Base-by-base conservation (phyloP, 768 basidiomycete genomes). In the Lactarius pseudohatsudake region DNA sequence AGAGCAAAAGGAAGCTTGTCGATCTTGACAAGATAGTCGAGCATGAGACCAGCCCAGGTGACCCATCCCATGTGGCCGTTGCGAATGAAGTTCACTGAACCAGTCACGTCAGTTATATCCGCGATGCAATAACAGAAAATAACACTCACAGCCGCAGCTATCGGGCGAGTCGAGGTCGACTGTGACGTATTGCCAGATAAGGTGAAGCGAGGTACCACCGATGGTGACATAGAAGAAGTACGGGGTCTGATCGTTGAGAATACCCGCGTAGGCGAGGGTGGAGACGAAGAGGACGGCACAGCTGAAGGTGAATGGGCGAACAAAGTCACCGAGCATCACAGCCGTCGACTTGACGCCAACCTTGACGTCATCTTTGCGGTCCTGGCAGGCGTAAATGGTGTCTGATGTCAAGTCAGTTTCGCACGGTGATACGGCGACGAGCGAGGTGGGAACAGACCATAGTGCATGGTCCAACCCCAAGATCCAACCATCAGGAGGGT, bases 351-450 rank as follows among this genome's bases (percentile, higher is more conserved):
- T 85, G 28, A 91, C 86, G 22, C 88, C 88, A 65, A 85, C 86
- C 63, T 84, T 83, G 53, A 87, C 76, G 72, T 93, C 90, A 76
- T 91, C 91, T 64, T 80, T 76, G 61, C 88, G 87, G 73, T 93
- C 90, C 78, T 91, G 84, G 74, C 88, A 90, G 11, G 88, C 90
- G 72, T 93, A 93, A 63, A 89, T 86, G 4, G 87, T 88, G 73
- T 90, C 81, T 75, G 22, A 18, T 13, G 1, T 32, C 38, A 11
- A 15, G 53, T 66, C 54, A 70, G 60, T 18, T 36, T 15, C 16
- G n/a, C n/a, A 3, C 32, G 28, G 7, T 0, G 13, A 18, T 18
- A 3, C 32, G 28, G 18, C 0, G 13, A n/a, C 18, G 11, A 41
- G 50, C 11, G 6, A 26, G 22, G 20, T 34, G 28, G 26, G 10